Evolutionary conservation across 2,329 filamentous ascomycete species (phyloP), one percentile per base, ranked within the genome.

Genomic region (Plectosphaerella sp.): DNA sequence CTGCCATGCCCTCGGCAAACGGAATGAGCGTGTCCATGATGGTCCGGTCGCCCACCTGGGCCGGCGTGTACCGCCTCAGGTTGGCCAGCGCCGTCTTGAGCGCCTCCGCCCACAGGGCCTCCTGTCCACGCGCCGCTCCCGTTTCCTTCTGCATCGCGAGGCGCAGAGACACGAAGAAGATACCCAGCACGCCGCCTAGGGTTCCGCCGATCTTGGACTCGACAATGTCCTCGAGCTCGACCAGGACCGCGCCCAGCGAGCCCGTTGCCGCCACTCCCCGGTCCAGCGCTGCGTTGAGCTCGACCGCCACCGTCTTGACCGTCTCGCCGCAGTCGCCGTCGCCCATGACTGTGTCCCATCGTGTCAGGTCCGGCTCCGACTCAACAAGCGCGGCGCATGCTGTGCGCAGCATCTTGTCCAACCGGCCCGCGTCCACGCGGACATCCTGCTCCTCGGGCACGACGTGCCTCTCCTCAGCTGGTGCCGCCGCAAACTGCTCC

Each of bases 311-410:
- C 0, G 74, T 76, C 66, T 79, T 76, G 50, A 83, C 70, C 3
- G 79, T 82, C 61, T 87, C 81, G 37, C 84, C 84, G 61, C 83
- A 87, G 66, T 87, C 83, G 11, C 83, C 83, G 59, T 86, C 84
- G 36, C 82, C 83, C 75, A 86, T 81, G 46, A 82, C 64, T 5
- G 78, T 83, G 63, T 86, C 82, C 76, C 79, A 86, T 54, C 71
- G 77, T 1, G 84, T 87, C 43, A 87, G 68, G 52, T 85, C 78
- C 0, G 82, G 82, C 63, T 87, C 83, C 3, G 83, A 81, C 9
- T 70, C 70, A 45, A 86, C 70, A 3, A 83, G 73, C 2, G 70
- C 74, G 56, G 60, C 74, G 69, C 67, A 88, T 50, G 69, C 82
- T 63, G 57, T 71, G 16, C 75, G 77, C 22, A 89, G 69, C 61